These are phyloP conservation scores for Quercus engelmannii DNA, from an alignment of 306 rosid genomes.

Conservation along the genomic window DNA sequence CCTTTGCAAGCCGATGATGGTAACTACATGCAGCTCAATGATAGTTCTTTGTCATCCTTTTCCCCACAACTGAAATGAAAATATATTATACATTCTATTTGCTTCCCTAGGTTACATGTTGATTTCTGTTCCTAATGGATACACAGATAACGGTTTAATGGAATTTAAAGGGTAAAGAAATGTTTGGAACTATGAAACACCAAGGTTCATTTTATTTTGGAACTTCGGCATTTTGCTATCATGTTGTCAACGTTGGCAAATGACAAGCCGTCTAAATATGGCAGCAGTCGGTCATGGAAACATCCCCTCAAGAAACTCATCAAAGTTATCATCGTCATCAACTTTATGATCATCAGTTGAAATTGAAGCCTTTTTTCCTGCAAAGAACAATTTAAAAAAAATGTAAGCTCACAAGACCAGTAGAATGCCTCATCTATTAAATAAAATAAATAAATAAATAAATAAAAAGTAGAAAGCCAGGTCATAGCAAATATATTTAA, in stretches of 20 bases:
- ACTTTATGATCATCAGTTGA: conserved; percentile 43
- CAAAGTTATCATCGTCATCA: conserved; percentile 48
- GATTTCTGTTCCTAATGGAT: not conserved
- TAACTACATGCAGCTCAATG: not conserved
- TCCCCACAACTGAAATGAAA: not conserved
- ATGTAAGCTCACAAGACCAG: conserved; percentile 2
- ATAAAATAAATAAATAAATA: not conserved
- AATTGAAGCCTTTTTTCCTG: conserved; percentile 61
- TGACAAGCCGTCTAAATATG: not conserved
- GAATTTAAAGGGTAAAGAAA: no score
- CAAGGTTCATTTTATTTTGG: no score
- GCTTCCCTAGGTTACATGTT: not conserved
- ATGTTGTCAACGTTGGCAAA: no score
- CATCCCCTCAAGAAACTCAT: conserved; percentile 85
- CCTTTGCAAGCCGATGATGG: no score
- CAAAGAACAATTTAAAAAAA: conserved; percentile 2
- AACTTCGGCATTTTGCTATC: no score
- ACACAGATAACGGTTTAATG: no score
- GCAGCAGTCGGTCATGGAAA: conserved; percentile 46
- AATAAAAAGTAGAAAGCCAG: no score
- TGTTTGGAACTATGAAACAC: no score
- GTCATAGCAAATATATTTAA: not conserved
- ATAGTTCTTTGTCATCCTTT: not conserved
- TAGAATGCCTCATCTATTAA: not conserved
- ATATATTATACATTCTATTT: not conserved